Percentiles rank a stretch among this genome's conserved stretches.
These are phyloP conservation scores for Arthrobotrys conoides DNA, from an alignment of 2,329 filamentous ascomycete species.

Conservation along the genomic window DNA sequence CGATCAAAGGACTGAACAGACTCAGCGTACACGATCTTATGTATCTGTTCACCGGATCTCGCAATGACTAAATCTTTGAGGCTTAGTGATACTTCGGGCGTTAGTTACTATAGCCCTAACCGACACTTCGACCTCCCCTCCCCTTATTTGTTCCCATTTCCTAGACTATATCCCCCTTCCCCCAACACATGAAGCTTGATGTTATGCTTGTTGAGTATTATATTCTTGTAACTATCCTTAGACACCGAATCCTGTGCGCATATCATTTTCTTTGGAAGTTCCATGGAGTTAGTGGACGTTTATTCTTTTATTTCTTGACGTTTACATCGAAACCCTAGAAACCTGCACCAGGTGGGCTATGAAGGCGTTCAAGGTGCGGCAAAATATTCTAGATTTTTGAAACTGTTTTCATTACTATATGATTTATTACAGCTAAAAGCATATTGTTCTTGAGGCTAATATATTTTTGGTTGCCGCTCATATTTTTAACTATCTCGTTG, in stretches of 20 bases:
- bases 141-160: background rate
- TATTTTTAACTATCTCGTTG: background rate
- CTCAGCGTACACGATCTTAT: constrained; percentile 77
- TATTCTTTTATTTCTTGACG: constrained; percentile 4
- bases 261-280: constrained; percentile 26
- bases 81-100: background rate
- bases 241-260: too few relatives aligned
- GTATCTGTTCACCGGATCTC: constrained; percentile 70
- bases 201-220: background rate
- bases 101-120: background rate
- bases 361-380: background rate
- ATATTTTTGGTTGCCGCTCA: background rate
- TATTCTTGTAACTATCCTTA: background rate
- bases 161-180: too few relatives aligned
- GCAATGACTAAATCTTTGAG: background rate
- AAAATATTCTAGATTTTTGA: background rate
- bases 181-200: background rate
- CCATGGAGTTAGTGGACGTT: constrained; percentile 32
- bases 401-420: background rate
- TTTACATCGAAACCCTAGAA: background rate
- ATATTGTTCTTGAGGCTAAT: background rate
- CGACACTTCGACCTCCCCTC: background rate
- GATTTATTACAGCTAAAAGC: background rate
- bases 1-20: constrained; percentile 76
- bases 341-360: background rate